These are phyloP conservation scores for Drechslerella coelobrocha DNA, from an alignment of 2,329 filamentous ascomycete species.

Conservation along the genomic window DNA sequence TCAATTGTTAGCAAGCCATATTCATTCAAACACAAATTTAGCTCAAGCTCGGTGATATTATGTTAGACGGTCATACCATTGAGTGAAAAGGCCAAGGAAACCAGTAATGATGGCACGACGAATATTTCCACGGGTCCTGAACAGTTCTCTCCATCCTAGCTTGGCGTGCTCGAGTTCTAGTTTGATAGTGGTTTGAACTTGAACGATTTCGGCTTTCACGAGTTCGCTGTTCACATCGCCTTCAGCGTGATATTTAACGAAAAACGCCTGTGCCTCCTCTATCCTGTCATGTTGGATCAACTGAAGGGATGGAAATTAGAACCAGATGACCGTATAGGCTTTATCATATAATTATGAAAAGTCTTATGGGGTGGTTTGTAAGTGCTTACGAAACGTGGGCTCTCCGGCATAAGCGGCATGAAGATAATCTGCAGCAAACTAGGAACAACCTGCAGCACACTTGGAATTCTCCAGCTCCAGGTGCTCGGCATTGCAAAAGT, in stretches of 20 bases:
- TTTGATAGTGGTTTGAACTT: constrained; percentile 67
- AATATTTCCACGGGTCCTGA: constrained; percentile 59
- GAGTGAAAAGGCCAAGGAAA: constrained; percentile 65
- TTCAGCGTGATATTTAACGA: constrained; percentile 61
- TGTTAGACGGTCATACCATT: constrained; percentile 57
- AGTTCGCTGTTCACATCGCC: constrained; percentile 63
- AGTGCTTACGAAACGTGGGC: constrained; percentile 37
- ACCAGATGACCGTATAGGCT: background rate
- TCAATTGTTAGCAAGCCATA: background rate
- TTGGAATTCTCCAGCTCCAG: constrained; percentile 60
- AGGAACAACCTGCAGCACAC: constrained; percentile 60
- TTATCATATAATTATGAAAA: background rate
- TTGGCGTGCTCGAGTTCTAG: constrained; percentile 65
- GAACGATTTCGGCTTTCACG: constrained; percentile 67
- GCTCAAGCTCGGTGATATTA: background rate
- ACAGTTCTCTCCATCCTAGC: constrained; percentile 61
- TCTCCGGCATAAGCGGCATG: constrained; percentile 52
- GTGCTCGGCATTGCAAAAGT: constrained; percentile 60
- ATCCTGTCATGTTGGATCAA: constrained; percentile 53
- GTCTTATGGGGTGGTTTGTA: background rate
- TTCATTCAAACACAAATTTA: background rate
- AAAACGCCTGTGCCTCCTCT: constrained; percentile 55
- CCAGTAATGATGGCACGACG: constrained; percentile 62
- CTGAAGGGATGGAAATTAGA: constrained; percentile 6
- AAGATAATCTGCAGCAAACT: constrained; percentile 55